Base-by-base conservation (phyloP, 345 rosid species). In the Acer campestre region DNA sequence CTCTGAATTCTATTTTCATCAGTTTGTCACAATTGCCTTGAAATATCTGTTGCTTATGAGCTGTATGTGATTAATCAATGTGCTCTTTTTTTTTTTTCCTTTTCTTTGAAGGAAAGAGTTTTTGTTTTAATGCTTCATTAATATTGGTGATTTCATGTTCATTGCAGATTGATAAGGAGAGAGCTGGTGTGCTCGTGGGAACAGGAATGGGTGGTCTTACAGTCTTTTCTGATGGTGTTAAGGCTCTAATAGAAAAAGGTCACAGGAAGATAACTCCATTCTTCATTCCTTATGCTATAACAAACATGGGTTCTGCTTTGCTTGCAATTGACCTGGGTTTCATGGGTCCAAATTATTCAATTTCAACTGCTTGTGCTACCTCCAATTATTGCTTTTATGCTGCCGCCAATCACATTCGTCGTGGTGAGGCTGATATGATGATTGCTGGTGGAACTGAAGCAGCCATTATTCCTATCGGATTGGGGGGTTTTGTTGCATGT, bases 371-470 rank as follows among this genome's bases (percentile, higher is more conserved):
- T 40, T 97, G 98, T 82, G 98, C 98, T 20, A 94, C 99, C 40
- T 97, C 99, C 58, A 97, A 96, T 81, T 94, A 88, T 80, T 97
- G 99, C 88, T 93, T 97, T 80, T 94, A 91, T 72, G 98, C 98
- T 77, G 99, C 99, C 86, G 98, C 99, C 18, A 94, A 97, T 70
- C 98, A 94, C 85, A 97, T 94, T 74, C 99, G 95, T 38, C 93
- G 96, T n/a, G 98, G 98, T 46, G 98, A 94, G 90, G 99, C 98
- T 80, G 98, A 97, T 80, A 73, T 97, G 90, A 97, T 97, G 94
- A 74, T 97, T 86, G 98, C 99, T 75, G 99, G 99, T 77, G 98
- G 99, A 84, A 94, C 98, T 25, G 99, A 94, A 87, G 99, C 99
- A 81, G 97, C 98, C 44, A 88, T 97, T 68, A 89, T 97, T 83